A percentile compares a stretch with the other conserved stretches of the same genome.
These are phyloP conservation scores for Stevia rebaudiana DNA, from an alignment of 140 eudicot genomes.

Conservation along the genomic window DNA sequence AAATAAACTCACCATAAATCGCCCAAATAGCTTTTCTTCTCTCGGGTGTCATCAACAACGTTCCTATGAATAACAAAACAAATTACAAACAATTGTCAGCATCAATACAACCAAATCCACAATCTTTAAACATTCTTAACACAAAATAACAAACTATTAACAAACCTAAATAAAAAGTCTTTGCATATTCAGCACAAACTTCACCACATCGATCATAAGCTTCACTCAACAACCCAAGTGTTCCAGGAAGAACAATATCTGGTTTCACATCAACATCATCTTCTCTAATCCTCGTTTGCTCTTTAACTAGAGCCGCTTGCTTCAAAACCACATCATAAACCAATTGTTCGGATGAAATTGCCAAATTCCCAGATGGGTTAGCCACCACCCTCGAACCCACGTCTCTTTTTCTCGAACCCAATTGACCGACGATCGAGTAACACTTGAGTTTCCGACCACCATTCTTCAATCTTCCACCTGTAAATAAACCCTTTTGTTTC, in stretches of 20 bases:
- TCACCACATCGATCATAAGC: slow-evolving; percentile 94
- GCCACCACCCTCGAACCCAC: slow-evolving; percentile 58
- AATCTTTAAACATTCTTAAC: background rate
- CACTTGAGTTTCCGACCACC: slow-evolving; percentile 31
- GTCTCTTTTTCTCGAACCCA: slow-evolving; percentile 26
- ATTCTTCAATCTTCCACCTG: slow-evolving; percentile 40
- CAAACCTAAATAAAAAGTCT: slow-evolving; percentile 91
- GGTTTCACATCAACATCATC: slow-evolving; percentile 74
- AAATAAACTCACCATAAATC: slow-evolving; percentile 61
- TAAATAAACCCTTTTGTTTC: slow-evolving; percentile 26
- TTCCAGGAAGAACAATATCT: slow-evolving; percentile 72
- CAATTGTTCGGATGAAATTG: slow-evolving; percentile 71
- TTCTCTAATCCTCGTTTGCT: slow-evolving; percentile 32
- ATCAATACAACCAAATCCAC: background rate
- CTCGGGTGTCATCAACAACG: slow-evolving; percentile 91
- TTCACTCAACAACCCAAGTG: slow-evolving; percentile 62
- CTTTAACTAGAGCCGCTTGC: slow-evolving; percentile 90
- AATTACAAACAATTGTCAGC: background rate
- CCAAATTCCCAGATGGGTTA: slow-evolving; percentile 64
- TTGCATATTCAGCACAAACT: slow-evolving; percentile 99
- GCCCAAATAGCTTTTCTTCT: slow-evolving; percentile 96
- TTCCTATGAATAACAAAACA: slow-evolving; percentile 43
- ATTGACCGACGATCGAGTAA: slow-evolving; percentile 26
- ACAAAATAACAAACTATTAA: background rate
- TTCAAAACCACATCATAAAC: slow-evolving; percentile 92